Evolutionary conservation across 306 rosid genomes (phyloP), one percentile per base, ranked within the genome.

Genomic region (Vigna trinervia): DNA sequence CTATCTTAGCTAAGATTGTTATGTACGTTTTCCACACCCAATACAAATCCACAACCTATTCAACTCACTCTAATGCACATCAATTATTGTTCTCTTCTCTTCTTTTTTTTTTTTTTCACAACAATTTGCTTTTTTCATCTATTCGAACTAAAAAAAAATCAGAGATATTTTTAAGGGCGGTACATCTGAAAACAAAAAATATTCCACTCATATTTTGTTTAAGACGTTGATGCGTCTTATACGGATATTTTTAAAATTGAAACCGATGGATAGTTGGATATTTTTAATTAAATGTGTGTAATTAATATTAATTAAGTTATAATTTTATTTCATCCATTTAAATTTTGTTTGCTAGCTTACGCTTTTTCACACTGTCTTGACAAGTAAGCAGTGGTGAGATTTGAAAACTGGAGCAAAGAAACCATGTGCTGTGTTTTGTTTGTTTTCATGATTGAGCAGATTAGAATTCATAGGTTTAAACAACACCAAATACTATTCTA

Each of bases 371-470:
- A 15, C 19, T 26, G 65, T 30, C 20, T 58, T 65, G 52, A 65
- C 34, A 10, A 14, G 30, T 15, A 15, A 12, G 28, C 32, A 26
- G 10, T 26, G 28, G 28, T 26, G 28, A 26, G 7, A 47, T 70
- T 48, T 36, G 1, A 78, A 70, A 60, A 59, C 34, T 2, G 47
- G n/a, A 56, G 38, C 13, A 48, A 58, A 45, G 38, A 47, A 75
- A n/a, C 50, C 46, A 46, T 13, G 38, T 69, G 12, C 32, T 32
- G 11, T 13, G 11, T 13, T 59, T 59, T 61, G 43, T 60, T 14
- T 60, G 68, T 60, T 41, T 32, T 34, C 0, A 34, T 15, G 47
- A 13, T 17, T 65, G n/a, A 64, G 8, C 0, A 36, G 9, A 48
- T 13, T 14, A 48, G 39, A 50, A 62, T 8, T 52, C 41, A 75